Base-by-base conservation (phyloP, 768 basidiomycete genomes). In the Mycena amicta region DNA sequence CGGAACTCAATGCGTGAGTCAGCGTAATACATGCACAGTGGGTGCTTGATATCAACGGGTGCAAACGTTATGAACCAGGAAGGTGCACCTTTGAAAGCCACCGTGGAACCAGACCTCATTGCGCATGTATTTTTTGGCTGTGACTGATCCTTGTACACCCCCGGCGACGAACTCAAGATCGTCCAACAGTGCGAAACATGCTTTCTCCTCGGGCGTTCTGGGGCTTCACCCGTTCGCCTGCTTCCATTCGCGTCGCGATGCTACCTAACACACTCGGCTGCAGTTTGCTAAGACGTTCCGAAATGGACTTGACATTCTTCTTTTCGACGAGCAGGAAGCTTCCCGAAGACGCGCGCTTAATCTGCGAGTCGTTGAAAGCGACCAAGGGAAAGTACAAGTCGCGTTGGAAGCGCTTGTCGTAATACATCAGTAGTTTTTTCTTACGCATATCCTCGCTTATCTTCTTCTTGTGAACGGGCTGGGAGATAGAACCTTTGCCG, bases 31-130 rank as follows among this genome's bases (percentile, higher is more conserved):
- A 77, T 31, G 37, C 67, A 72, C 5, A 78, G 55, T 3, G 75
- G 75, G 63, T 75, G 69, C 4, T 58, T 59, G 2, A 56, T 61
- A 58, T 75, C 74, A 4, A 72, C 67, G 8, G 75, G 75, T 1
- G 75, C 68, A 47, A 76, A 66, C 1, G 77, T 77, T 0, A 78
- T 71, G 46, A 71, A 78, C 71, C 73, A 77, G 0, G 62, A 57
- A 5, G 74, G 73, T 3, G 72, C 68, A 16, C 74, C 72, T 22
- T 64, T 51, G 16, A 46, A 47, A 5, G 60, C 20, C 4, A 67
- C 59, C 4, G 68, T 50, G 0, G 67, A n/a, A 61, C 66, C 69
- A 62, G 0, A 57, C 40, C 31, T 57, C 56, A 52, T 60, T 65
- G 12, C 60, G 61, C 66, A 67, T 65, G 45, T 69, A 66, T 55